These are phyloP conservation scores for Fraxinus excelsior DNA, from an alignment of 257 asterid species.

Conservation along the genomic window DNA sequence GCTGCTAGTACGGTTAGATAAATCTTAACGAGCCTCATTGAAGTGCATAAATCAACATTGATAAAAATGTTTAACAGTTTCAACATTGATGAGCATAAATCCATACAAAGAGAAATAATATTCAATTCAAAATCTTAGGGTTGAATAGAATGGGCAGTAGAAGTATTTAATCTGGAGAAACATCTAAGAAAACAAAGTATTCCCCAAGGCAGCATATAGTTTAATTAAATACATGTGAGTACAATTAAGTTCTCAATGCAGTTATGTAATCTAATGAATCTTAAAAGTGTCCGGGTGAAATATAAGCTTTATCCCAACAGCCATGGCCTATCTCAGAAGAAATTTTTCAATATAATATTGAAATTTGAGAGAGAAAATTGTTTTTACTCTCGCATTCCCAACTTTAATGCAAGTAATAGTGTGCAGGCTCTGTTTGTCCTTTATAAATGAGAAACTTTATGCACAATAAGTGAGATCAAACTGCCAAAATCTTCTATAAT, in stretches of 20 bases:
- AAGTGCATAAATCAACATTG: slow-evolving; percentile 10
- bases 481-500: not conserved
- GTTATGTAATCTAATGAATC: not conserved
- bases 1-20: not conserved
- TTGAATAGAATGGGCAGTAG: not conserved
- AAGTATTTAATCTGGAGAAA: not conserved
- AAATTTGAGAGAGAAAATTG: not conserved
- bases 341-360: not conserved
- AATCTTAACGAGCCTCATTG: not conserved
- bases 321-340: not conserved
- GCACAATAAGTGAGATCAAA: not conserved
- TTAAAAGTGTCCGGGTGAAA: not conserved
- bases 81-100: not conserved
- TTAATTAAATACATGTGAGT: too few relatives aligned
- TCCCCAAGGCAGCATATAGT: not conserved
- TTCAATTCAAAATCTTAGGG: not conserved
- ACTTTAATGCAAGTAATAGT: not conserved
- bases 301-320: not conserved
- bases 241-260: not conserved
- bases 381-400: not conserved
- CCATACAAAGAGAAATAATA: not conserved
- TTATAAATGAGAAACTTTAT: not conserved
- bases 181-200: not conserved
- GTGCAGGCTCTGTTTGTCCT: not conserved
- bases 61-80: not conserved